Evolutionary conservation across 176 grass and related monocot species (phyloP), one percentile per base, ranked within the genome.

Genomic region (Alloteropsis semialata): DNA sequence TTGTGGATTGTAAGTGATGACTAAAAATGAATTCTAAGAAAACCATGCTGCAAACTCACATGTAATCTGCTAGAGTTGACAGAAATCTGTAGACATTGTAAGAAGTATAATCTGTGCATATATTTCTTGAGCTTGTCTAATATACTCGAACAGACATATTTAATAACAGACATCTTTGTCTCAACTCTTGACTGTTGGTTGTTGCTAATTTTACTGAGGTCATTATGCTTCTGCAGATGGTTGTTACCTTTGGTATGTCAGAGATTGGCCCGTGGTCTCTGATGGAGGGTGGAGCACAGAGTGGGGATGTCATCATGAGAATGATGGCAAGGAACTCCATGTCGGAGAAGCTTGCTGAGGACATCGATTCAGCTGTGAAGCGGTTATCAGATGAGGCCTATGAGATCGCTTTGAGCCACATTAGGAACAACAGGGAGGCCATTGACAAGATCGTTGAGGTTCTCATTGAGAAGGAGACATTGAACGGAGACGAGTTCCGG

Each of bases 251-350:
- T 24, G 96, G 96, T 39, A 99, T 99, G 96, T 99, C 96, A 16
- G 91, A 94, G 22, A 96, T 99, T 4, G 96, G 96, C 7, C 96
- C 96, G 22, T 99, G 96, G 96, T 99, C 96, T 17, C 89, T 99
- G 15, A 99, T 99, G 96, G 96, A 99, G 27, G 56, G 82, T 1
- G 80, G 88, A 27, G 89, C 77, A 28, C 96, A 99, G 68, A 91
- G 90, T 72, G 86, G 42, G 3, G 96, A 98, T 61, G 36, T 98
- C 60, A 91, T 98, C 79, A 98, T 98, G 96, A 87, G 96, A 64
- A 98, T 98, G 95, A 98, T 98, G 95, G 90, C 95, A 3, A 83
- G 95, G 69, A 98, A 98, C 80, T 98, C 95, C 22, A 98, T 98
- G 95, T 98, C 95, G 16, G 95, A 98, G 88, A 98, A 90, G 86